phyloP scores from a whole-genome alignment of 2,329 filamentous ascomycete species.

The Sporothrix brunneoviolacea region DNA sequence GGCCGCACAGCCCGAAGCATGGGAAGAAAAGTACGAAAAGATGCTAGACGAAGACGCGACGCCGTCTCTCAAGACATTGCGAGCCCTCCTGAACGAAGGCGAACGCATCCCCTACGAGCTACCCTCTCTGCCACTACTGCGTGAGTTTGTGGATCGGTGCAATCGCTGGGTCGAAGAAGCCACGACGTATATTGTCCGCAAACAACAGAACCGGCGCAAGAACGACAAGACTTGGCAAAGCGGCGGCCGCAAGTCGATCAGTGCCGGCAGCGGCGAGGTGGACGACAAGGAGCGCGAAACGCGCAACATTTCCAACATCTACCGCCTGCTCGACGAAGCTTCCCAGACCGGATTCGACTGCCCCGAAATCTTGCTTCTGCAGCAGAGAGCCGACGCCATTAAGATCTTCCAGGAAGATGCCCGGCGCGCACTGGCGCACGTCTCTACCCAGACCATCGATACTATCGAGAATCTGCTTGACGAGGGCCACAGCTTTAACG shows the following conservation, averaged over 20 bases:
- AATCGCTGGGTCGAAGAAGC: constrained; percentile 98
- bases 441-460: constrained; percentile 56
- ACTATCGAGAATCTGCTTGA: constrained; percentile 90
- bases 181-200: constrained; percentile 90
- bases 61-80: constrained; percentile 79
- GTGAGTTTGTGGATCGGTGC: constrained; percentile 88
- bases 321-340: constrained; percentile 74
- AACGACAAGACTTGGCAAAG: constrained; percentile 83
- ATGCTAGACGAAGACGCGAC: constrained; percentile 75
- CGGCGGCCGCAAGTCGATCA: constrained; percentile 58
- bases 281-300: constrained; percentile 84
- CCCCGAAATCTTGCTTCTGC: constrained; percentile 77
- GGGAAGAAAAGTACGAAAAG: constrained; percentile 85
- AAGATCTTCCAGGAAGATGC: constrained; percentile 77
- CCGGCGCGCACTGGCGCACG: constrained; percentile 60
- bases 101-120: constrained; percentile 93
- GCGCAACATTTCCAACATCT: constrained; percentile 83
- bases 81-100: constrained; percentile 80
- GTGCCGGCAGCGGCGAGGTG: constrained; percentile 32
- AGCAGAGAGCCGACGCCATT: constrained; percentile 79
- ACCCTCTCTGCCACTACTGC: constrained; percentile 71
- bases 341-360: constrained; percentile 89
- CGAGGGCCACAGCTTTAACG: constrained; percentile 78
- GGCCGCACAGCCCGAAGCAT: constrained; percentile 74
- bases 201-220: constrained; percentile 95